phyloP scores from a whole-genome alignment of 768 basidiomycete species.

The Auricularia sp. region DNA sequence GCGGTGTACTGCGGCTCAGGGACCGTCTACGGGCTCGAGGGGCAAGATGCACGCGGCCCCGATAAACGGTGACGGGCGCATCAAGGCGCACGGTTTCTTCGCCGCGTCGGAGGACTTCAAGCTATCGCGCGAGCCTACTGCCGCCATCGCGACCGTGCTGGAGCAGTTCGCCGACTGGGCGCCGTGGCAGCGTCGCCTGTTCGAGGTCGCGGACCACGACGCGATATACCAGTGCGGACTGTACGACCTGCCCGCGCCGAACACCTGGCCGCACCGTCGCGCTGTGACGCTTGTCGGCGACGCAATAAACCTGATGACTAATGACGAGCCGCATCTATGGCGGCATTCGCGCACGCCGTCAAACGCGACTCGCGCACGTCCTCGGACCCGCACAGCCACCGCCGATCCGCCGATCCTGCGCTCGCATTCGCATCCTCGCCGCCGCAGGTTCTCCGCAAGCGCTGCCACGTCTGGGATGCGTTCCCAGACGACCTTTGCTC shows the following conservation, averaged over 20 bases:
- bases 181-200: background rate
- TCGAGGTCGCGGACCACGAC: background rate
- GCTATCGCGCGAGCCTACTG: background rate
- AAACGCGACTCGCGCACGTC: no score
- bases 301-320: constrained; percentile 29
- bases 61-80: constrained; percentile 20
- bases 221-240: background rate
- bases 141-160: background rate
- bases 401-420: no score
- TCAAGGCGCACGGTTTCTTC: constrained; percentile 16
- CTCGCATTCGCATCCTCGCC: no score
- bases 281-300: constrained; percentile 23
- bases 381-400: no score
- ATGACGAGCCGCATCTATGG: no score
- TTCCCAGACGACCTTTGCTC: no score
- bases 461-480: no score
- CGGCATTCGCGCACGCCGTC: no score
- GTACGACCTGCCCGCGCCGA: constrained; percentile 7
- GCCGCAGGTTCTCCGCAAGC: no score
- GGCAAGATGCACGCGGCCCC: constrained; percentile 22
- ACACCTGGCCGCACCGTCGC: constrained; percentile 3
- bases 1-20: constrained; percentile 20
- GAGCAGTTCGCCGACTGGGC: background rate
- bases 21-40: constrained; percentile 18
- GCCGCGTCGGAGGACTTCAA: background rate